A percentile compares a stretch with the other conserved stretches of the same genome.
Evolutionary conservation across 306 rosid species (phyloP).

Genomic region (Acacia acuminata): DNA sequence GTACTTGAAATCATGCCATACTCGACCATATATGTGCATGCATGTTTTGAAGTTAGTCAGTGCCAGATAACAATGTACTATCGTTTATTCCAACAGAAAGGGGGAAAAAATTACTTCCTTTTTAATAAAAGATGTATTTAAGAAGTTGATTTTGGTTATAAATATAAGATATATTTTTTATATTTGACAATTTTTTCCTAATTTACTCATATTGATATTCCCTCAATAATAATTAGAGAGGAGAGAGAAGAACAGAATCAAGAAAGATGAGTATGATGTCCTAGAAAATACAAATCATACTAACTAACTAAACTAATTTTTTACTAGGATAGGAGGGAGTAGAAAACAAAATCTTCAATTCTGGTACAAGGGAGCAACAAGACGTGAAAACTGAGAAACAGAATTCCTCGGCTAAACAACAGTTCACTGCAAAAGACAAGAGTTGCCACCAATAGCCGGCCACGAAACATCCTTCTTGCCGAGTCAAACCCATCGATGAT

Average conservation of each 20-base stretch:
- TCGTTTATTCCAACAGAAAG: neutral
- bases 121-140: too few relatives aligned
- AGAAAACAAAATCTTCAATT: neutral
- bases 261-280: too few relatives aligned
- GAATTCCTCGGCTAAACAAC: neutral
- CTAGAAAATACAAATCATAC: too few relatives aligned
- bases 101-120: too few relatives aligned
- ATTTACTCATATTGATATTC: too few relatives aligned
- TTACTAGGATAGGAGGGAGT: too few relatives aligned
- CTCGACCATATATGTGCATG: neutral
- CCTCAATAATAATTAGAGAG: too few relatives aligned
- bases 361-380: neutral
- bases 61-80: neutral
- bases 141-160: rapidly evolving
- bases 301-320: too few relatives aligned
- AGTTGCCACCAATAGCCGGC: neutral
- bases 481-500: neutral
- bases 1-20: neutral
- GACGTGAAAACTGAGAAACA: neutral
- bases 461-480: neutral
- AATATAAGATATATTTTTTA: too few relatives aligned
- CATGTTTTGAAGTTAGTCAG: neutral
- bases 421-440: neutral
- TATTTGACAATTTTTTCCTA: too few relatives aligned
- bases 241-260: too few relatives aligned